Conservation (phyloP, 2,329 filamentous ascomycete genomes). For the Trichoderma koningiopsis region DNA sequence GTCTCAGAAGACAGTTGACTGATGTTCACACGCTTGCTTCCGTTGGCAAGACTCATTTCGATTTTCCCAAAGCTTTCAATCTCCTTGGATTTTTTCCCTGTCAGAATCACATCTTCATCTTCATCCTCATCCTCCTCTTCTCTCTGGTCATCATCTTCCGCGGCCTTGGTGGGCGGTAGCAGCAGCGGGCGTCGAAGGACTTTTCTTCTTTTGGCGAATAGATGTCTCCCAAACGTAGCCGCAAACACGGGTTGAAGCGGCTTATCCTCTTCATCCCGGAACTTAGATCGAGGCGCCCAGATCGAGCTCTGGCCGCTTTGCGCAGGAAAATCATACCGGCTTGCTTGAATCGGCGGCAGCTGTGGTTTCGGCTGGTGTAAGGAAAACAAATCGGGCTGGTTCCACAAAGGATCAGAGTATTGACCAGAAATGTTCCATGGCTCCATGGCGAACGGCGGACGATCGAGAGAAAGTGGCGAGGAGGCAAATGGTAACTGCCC, state of each 20-base stretch:
- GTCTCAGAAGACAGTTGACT: neutral
- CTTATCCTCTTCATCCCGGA: constrained; percentile 29
- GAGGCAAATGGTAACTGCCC: constrained; percentile 26
- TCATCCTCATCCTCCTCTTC: constrained; percentile 34
- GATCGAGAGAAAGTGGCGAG: constrained; percentile 30
- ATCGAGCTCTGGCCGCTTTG: constrained; percentile 39
- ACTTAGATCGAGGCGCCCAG: constrained; percentile 36
- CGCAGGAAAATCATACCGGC: constrained; percentile 40
- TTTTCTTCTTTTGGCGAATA: constrained; percentile 8
- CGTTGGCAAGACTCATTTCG: neutral
- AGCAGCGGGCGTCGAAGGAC: neutral
- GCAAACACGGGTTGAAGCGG: constrained; percentile 19
- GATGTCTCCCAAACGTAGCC: constrained; percentile 14
- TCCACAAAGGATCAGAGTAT: constrained; percentile 22
- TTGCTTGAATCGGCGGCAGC: constrained; percentile 6
- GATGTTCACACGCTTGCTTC: neutral
- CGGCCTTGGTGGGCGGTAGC: neutral
- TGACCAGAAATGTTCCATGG: constrained; percentile 26
- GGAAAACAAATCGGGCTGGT: constrained; percentile 10
- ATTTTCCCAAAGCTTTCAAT: neutral
- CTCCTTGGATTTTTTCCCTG: constrained; percentile 23
- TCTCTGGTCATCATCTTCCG: constrained; percentile 32
- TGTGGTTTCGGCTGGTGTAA: neutral
- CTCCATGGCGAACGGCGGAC: constrained; percentile 25
- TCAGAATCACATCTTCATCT: constrained; percentile 26